Evolutionary conservation across 2,329 filamentous ascomycete species (phyloP), one percentile per base, ranked within the genome.

Genomic region (Phyllosticta capitalensis): DNA sequence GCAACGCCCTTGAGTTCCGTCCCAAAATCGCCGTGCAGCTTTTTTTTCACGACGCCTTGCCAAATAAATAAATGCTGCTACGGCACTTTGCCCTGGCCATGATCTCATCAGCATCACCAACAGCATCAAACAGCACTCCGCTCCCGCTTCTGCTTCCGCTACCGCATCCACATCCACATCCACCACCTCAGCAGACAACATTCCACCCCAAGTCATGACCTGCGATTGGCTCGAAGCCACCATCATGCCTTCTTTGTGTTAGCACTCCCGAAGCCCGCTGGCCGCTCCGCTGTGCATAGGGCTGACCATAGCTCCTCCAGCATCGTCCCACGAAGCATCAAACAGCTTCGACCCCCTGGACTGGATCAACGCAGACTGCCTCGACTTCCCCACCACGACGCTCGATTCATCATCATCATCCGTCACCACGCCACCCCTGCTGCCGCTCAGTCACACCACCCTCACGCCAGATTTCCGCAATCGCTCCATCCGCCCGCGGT

Each of bases 301-400:
- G 56, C 56, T 59, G 56, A 59, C 56, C 52, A 45, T 24, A 28
- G 56, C 56, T 28, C 45, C 20, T n/a, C 20, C 20, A 52, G 49
- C 56, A 59, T 52, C 56, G 54, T 59, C 56, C 56, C 54, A 54
- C 50, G 56, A 59, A 54, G 56, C 56, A 54, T 52, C 52, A 59
- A 59, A 54, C 52, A 59, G 48, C 53, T 54, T 56, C 58, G 56
- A 52, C 58, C 53, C 69, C 59, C 65, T 66, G 30, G 61, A 65
- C 28, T 70, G 68, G 60, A 65, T 72, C 61, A 66, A 71, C 61
- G 59, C 63, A 33, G 66, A 70, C 21, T 65, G 67, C 54, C 66
- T 68, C 56, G 64, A 68, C 55, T 66, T 64, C 56, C 65, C 66
- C n/a, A 61, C 67, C 55, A 66, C 61, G 55, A 65, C 67, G 17